phyloP scores from a whole-genome alignment of 1,139 yeast species.

The Tardiomyces blankii region DNA sequence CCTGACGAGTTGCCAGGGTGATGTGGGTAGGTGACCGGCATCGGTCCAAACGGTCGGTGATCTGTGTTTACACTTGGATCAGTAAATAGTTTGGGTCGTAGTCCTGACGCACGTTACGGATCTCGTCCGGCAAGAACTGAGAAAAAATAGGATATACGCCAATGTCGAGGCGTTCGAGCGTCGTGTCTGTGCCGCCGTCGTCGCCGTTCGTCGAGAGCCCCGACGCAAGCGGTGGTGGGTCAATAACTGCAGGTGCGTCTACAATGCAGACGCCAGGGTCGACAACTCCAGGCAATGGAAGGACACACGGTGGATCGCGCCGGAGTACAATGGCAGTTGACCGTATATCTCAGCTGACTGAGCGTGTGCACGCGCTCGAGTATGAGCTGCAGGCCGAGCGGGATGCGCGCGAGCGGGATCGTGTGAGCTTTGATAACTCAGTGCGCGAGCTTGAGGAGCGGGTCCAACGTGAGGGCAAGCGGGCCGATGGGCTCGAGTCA shows the following conservation, averaged over 20 bases:
- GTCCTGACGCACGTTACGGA: no score
- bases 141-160: no score
- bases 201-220: neutral
- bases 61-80: no score
- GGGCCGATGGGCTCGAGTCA: slow-evolving; percentile 1
- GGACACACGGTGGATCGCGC: neutral
- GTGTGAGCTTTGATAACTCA: neutral
- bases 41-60: no score
- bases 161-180: neutral
- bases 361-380: neutral
- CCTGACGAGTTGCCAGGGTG: no score
- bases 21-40: no score
- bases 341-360: neutral
- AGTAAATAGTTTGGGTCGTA: no score
- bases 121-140: no score
- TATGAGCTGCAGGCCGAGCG: neutral
- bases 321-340: neutral
- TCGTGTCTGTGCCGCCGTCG: neutral
- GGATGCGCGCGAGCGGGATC: neutral
- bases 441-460: neutral
- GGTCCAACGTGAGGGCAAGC: slow-evolving; percentile 1
- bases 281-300: no score
- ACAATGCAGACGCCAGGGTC: no score
- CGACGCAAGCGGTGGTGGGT: neutral
- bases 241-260: neutral